Percentiles rank a stretch among this genome's conserved stretches.
phyloP scores from a whole-genome alignment of 2,329 filamentous ascomycete species.

The Penicillium sp. region DNA sequence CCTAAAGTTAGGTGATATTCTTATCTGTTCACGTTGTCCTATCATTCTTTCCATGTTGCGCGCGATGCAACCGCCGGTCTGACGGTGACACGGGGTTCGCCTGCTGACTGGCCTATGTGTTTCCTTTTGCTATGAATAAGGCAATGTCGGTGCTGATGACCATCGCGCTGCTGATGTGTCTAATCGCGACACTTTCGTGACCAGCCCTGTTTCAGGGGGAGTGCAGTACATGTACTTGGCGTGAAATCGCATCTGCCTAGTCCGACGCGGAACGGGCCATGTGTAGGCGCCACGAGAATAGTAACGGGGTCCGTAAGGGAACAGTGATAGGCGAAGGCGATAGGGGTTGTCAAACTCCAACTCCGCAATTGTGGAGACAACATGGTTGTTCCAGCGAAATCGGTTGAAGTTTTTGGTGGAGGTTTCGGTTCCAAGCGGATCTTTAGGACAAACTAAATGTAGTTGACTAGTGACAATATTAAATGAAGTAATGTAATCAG shows the following conservation, averaged over 20 bases:
- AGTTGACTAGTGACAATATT: background rate
- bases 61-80: background rate
- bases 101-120: background rate
- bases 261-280: background rate
- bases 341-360: background rate
- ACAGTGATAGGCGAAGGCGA: background rate
- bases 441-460: background rate
- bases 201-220: background rate
- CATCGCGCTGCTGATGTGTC: background rate
- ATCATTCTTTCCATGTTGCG: background rate
- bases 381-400: background rate
- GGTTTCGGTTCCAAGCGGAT: constrained; percentile 15
- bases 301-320: background rate
- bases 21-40: background rate
- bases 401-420: background rate
- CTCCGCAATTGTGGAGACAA: background rate
- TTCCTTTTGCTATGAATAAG: background rate
- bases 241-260: constrained; percentile 18
- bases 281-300: background rate
- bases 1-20: background rate
- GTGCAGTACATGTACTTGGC: background rate
- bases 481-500: background rate
- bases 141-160: background rate
- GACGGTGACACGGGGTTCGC: background rate
- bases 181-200: background rate